A percentile compares a stretch with the other conserved stretches of the same genome.
Conservation (phyloP, 1,284 basidiomycete species). For the Heterobasidion parviporum region DNA sequence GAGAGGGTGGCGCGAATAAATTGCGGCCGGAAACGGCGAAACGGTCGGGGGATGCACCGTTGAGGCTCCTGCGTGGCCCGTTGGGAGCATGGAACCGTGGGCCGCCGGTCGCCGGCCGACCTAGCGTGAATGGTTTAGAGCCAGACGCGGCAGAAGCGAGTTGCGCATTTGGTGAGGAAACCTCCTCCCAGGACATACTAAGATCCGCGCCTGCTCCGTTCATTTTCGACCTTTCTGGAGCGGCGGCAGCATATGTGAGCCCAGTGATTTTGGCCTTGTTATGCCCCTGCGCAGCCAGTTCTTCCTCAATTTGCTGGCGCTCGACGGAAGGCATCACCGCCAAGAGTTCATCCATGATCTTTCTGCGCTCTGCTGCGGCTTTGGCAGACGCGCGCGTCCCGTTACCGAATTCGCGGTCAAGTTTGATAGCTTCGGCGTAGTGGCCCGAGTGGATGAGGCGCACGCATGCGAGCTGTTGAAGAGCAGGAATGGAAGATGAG, state of each 20-base stretch:
- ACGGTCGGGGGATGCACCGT: background rate
- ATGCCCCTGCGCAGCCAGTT: slow-evolving; percentile 29
- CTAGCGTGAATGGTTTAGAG: slow-evolving; percentile 34
- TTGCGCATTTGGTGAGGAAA: slow-evolving; percentile 13
- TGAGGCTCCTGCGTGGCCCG: background rate
- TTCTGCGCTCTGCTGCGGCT: slow-evolving; percentile 40
- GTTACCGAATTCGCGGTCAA: slow-evolving; percentile 58
- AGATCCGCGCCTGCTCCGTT: slow-evolving; percentile 19
- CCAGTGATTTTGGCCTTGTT: slow-evolving; percentile 12
- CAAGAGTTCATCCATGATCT: slow-evolving; percentile 65
- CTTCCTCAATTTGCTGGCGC: slow-evolving; percentile 41
- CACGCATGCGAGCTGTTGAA: slow-evolving; percentile 78
- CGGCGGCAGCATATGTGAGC: slow-evolving; percentile 4
- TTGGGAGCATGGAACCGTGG: background rate
- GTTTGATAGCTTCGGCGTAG: slow-evolving; percentile 64
- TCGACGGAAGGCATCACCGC: slow-evolving; percentile 52
- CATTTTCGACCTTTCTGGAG: background rate
- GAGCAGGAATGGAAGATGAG: slow-evolving; percentile 39
- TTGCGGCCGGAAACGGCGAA: background rate
- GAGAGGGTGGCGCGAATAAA: background rate
- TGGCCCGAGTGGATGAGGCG: slow-evolving; percentile 71
- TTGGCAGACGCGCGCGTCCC: slow-evolving; percentile 16
- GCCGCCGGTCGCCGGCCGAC: slow-evolving; percentile 8
- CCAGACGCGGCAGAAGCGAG: slow-evolving; percentile 2
- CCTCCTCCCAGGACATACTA: slow-evolving; percentile 46